Percentiles rank a stretch among this genome's conserved stretches.
These are phyloP conservation scores for Meira nashicola DNA, from an alignment of 1,284 basidiomycete genomes.

Conservation along the genomic window DNA sequence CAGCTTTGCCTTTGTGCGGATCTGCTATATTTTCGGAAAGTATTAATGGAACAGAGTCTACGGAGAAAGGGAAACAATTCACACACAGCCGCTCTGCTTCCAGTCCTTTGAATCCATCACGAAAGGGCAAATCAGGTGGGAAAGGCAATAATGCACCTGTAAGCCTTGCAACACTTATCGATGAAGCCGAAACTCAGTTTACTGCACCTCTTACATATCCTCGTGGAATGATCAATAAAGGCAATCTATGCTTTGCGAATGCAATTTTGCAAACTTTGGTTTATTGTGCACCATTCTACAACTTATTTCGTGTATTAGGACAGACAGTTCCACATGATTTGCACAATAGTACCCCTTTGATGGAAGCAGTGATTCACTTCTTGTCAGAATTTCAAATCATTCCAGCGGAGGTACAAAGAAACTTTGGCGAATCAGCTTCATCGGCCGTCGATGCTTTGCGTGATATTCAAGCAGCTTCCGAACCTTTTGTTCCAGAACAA, in stretches of 20 bases:
- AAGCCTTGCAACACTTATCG: not conserved
- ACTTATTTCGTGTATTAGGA: constrained; percentile 70
- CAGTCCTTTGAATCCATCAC: not conserved
- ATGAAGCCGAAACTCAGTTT: constrained; percentile 12
- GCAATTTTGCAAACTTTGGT: constrained; percentile 81
- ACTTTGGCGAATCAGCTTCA: not conserved
- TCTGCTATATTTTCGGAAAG: not conserved
- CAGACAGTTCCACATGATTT: constrained; percentile 57
- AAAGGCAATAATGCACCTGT: not conserved
- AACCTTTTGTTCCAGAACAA: constrained; percentile 76
- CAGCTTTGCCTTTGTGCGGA: constrained; percentile 5
- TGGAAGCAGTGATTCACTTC: constrained; percentile 78
- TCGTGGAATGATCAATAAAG: constrained; percentile 84
- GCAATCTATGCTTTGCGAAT: constrained; percentile 98
- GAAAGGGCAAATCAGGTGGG: not conserved
- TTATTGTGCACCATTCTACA: constrained; percentile 80
- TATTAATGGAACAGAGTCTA: constrained; percentile 14
- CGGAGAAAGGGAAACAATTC: constrained; percentile 12
- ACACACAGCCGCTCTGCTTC: not conserved
- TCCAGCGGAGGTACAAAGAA: constrained; percentile 1
- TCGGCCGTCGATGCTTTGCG: not conserved
- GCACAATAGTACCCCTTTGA: constrained; percentile 65
- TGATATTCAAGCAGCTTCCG: constrained; percentile 14
- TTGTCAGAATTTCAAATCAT: constrained; percentile 66
- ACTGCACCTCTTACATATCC: constrained; percentile 60